Conservation (phyloP, 768 basidiomycete species). For the Boletus speciosus region DNA sequence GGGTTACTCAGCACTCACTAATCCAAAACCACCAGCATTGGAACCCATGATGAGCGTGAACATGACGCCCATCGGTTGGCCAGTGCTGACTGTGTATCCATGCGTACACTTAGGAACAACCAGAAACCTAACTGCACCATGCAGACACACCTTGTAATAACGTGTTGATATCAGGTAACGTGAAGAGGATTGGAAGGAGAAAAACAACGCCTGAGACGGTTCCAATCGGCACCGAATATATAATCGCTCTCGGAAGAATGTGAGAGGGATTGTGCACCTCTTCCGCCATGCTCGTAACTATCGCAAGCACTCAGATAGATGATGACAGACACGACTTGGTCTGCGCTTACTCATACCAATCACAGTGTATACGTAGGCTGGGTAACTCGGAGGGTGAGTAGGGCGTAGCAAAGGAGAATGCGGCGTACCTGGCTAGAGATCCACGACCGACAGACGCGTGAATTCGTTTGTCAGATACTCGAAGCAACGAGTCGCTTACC, state of each 20-base stretch:
- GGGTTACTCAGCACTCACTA: slow-evolving; percentile 36
- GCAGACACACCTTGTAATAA: slow-evolving; percentile 45
- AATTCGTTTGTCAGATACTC: neutral
- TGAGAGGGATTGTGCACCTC: slow-evolving; percentile 57
- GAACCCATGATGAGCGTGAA: slow-evolving; percentile 63
- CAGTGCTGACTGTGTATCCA: slow-evolving; percentile 43
- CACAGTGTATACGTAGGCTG: slow-evolving; percentile 54
- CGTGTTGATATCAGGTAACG: slow-evolving; percentile 53
- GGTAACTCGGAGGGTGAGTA: slow-evolving; percentile 16
- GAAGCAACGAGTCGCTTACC: slow-evolving; percentile 30
- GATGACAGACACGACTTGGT: neutral
- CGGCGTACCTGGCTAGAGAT: slow-evolving; percentile 27
- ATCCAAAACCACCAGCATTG: slow-evolving; percentile 56
- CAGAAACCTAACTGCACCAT: neutral
- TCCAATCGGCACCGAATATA: slow-evolving; percentile 52
- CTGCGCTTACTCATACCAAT: slow-evolving; percentile 55
- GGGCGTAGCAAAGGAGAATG: neutral
- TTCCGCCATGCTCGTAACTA: slow-evolving; percentile 65
- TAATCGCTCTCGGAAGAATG: slow-evolving; percentile 54
- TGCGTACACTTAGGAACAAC: neutral
- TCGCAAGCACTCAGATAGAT: neutral
- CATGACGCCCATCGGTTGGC: slow-evolving; percentile 62
- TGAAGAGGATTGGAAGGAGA: slow-evolving; percentile 62
- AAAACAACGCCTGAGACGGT: slow-evolving; percentile 50
- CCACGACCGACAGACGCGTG: neutral